Evolutionary conservation across 164 flowering plant genomes (phyloP).

Genomic region (Berberis vulgaris): DNA sequence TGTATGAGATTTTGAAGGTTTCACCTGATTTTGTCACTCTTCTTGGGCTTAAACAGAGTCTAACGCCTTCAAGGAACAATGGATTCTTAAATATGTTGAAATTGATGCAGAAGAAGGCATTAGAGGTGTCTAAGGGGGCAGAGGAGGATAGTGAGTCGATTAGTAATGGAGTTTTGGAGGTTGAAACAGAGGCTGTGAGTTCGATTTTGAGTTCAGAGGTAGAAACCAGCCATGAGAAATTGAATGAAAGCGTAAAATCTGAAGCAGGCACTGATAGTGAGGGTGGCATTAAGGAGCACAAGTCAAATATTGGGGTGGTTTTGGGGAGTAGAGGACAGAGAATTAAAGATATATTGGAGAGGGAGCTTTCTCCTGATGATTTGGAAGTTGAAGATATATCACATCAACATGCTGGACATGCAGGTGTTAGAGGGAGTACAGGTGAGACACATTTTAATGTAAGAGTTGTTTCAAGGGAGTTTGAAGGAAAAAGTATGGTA

Average conservation of each 20-base stretch:
- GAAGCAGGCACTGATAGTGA: background rate
- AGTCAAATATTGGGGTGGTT: background rate
- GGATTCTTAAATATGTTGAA: conserved; percentile 90
- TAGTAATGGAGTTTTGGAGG: background rate
- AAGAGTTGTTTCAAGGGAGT: conserved; percentile 64
- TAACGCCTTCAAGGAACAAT: conserved; percentile 89
- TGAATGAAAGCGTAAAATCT: background rate
- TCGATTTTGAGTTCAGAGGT: background rate
- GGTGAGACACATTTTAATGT: conserved; percentile 96
- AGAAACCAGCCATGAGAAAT: background rate
- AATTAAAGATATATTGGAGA: conserved; percentile 54
- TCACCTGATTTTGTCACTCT: conserved; percentile 71
- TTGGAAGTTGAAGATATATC: conserved; percentile 75
- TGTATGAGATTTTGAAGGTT: conserved; percentile 52
- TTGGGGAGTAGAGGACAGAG: conserved; percentile 52
- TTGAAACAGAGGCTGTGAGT: too few relatives aligned
- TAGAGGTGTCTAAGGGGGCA: conserved; percentile 34
- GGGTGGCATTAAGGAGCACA: conserved; percentile 3
- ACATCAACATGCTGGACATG: conserved; percentile 90
- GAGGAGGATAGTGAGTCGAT: conserved; percentile 20
- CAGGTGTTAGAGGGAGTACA: conserved; percentile 52
- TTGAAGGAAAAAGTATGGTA: conserved; percentile 86
- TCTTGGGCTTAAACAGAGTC: conserved; percentile 81
- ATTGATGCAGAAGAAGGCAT: conserved; percentile 87
- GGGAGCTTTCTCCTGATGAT: conserved; percentile 54